Base-by-base conservation (phyloP, 2,329 filamentous ascomycete genomes). In the Fusarium metavorans region DNA sequence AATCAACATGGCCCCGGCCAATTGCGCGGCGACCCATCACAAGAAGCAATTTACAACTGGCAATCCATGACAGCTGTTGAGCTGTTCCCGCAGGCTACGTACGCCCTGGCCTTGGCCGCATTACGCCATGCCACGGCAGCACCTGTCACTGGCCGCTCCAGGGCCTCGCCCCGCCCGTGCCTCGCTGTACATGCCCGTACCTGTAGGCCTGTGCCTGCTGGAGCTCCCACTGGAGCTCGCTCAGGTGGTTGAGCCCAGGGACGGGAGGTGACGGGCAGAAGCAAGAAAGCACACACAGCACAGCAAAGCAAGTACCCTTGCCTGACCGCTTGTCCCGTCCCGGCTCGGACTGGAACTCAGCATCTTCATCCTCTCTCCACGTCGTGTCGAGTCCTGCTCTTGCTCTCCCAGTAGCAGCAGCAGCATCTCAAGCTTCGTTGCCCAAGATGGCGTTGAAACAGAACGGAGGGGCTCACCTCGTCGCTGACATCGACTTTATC, bases 401-500 rank as follows among this genome's bases (percentile, higher is more conserved):
- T 57, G 52, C 34, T 23, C 25, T 37, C 34, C n/a, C 64, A 9
- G 57, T 45, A 59, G 30, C 13, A 59, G 57, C 54, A 59, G 30
- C 13, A 59, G 30, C 13, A 37, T 37, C 23, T 23, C 30, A 64
- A 52, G 56, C 57, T 52, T 32, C 23, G 18, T 52, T 43, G 23
- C 30, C 39, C 10, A 11, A 34, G 60, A 78, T 78, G 76, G 61
- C 69, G 23, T 30, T 68, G 11, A 74, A 50, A 54, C 64, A 60
- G 57, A 78, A 75, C 50, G 74, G 74, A 20, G 37, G 63, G 6
- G 73, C 74, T 64, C 76, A 78, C 65, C 68, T 78, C 34, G 68
- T 67, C 10, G 68, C 52, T 32, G 76, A 78, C 27, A 68, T 77
- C 58, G 66, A 77, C 30, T 78, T 78, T 34, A 78, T 78, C 64